Evolutionary conservation across 1,284 basidiomycete species (phyloP).

Genomic region (Ustilago xerochloae): DNA sequence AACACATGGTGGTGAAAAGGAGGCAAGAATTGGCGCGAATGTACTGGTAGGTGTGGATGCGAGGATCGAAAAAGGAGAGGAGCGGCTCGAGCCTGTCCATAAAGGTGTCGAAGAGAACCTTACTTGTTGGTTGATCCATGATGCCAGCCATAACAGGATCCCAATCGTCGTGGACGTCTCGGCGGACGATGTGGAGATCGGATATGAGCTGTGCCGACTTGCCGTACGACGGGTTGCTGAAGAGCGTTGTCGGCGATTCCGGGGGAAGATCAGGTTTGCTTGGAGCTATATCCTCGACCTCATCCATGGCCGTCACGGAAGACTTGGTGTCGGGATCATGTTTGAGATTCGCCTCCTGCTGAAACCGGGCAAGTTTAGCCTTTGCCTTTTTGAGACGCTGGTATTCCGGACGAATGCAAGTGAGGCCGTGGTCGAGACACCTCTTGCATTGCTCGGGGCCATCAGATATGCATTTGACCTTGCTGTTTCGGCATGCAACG

Average conservation of each 20-base stretch:
- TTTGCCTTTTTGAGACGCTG: conserved; percentile 44
- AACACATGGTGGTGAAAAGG: conserved; percentile 46
- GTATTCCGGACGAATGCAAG: conserved; percentile 42
- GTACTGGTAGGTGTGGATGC: conserved; percentile 40
- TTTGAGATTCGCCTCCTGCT: conserved; percentile 18
- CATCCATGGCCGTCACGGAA: neutral
- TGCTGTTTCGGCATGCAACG: conserved; percentile 45
- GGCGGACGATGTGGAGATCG: conserved; percentile 30
- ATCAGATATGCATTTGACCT: conserved; percentile 44
- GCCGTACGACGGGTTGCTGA: conserved; percentile 36
- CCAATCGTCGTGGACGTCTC: conserved; percentile 30
- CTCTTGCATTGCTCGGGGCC: conserved; percentile 38
- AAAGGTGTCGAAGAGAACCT: conserved; percentile 36
- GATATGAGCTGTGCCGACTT: conserved; percentile 33
- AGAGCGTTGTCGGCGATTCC: conserved; percentile 31
- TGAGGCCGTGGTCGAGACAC: conserved; percentile 35
- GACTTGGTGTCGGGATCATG: conserved; percentile 1
- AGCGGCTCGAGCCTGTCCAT: conserved; percentile 37
- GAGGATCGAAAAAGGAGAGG: conserved; percentile 43
- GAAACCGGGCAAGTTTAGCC: conserved; percentile 32
- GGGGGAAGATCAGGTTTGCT: conserved; percentile 12
- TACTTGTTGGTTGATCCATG: conserved; percentile 29
- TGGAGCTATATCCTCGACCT: neutral
- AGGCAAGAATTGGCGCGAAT: conserved; percentile 34
- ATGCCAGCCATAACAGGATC: conserved; percentile 33